Evolutionary conservation across 179 eudicot genomes (phyloP).

Genomic region (Nepenthes alata): DNA sequence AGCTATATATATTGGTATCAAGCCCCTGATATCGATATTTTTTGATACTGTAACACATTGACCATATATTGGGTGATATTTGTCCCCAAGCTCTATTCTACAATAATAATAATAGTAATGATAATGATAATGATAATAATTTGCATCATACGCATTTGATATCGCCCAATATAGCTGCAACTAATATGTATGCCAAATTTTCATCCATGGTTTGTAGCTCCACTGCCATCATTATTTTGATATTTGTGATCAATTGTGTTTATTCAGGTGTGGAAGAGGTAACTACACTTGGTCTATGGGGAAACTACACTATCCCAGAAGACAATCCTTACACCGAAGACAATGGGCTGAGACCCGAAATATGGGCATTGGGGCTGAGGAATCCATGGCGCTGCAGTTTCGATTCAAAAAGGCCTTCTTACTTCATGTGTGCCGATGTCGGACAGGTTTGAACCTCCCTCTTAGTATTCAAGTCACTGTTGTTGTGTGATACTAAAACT

Average conservation of each 20-base stretch:
- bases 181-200: no score
- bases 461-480: background rate
- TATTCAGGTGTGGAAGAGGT: slow-evolving; percentile 44
- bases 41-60: no score
- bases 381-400: slow-evolving; percentile 94
- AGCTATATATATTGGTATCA: no score
- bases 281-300: slow-evolving; percentile 48
- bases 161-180: no score
- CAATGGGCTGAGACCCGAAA: slow-evolving; percentile 52
- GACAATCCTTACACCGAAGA: slow-evolving; percentile 64
- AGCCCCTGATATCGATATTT: no score
- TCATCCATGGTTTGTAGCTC: no score
- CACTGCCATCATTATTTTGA: background rate
- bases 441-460: slow-evolving; percentile 50
- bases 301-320: slow-evolving; percentile 78
- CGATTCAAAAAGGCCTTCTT: slow-evolving; percentile 71
- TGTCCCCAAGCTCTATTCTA: no score
- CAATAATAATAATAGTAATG: no score
- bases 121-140: no score
- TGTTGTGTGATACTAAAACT: no score
- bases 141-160: no score
- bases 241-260: slow-evolving; percentile 5
- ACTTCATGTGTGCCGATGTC: slow-evolving; percentile 65
- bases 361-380: slow-evolving; percentile 73
- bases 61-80: no score